phyloP scores from a whole-genome alignment of 1,139 yeast species.

The Pichia terricola region DNA sequence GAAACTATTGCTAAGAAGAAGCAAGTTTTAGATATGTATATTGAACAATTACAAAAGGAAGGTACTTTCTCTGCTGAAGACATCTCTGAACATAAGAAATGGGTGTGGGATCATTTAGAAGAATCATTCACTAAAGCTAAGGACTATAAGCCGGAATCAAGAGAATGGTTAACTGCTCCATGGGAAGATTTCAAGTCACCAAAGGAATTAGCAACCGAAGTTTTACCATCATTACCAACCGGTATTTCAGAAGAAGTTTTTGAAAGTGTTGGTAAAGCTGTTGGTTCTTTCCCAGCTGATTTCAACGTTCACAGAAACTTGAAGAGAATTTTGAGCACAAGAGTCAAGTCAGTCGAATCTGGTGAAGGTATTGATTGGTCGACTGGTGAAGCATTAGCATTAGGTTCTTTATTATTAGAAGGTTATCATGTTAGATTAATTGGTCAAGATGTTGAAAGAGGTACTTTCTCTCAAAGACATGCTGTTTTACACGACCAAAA shows the following conservation, averaged over 20 bases:
- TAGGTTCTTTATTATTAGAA: slow-evolving; percentile 83
- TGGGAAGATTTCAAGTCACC: slow-evolving; percentile 99
- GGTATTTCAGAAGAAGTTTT: slow-evolving; percentile 67
- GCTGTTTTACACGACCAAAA: slow-evolving; percentile 96
- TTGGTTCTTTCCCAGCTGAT: slow-evolving; percentile 79
- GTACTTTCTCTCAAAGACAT: slow-evolving; percentile 99
- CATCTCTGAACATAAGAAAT: slow-evolving; percentile 89
- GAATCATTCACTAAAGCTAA: slow-evolving; percentile 80
- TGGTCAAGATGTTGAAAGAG: slow-evolving; percentile 99
- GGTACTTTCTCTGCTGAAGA: slow-evolving; percentile 85
- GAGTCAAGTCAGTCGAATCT: slow-evolving; percentile 77
- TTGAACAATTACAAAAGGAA: slow-evolving; percentile 69
- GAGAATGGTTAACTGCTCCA: slow-evolving; percentile 98
- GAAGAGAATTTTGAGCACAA: slow-evolving; percentile 83
- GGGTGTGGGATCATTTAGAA: slow-evolving; percentile 96
- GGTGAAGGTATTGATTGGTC: slow-evolving; percentile 99
- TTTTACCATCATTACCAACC: slow-evolving; percentile 94
- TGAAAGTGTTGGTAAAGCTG: slow-evolving; percentile 67
- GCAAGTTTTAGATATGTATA: slow-evolving; percentile 79
- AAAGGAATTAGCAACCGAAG: slow-evolving; percentile 90
- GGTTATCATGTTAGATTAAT: slow-evolving; percentile 96
- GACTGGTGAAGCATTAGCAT: slow-evolving; percentile 98
- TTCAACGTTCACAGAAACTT: slow-evolving; percentile 92
- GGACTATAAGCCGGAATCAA: slow-evolving; percentile 83
- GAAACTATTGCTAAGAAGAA: slow-evolving; percentile 80